Conservation (phyloP, 2,329 filamentous ascomycete genomes). For the Aspergillus sergii region DNA sequence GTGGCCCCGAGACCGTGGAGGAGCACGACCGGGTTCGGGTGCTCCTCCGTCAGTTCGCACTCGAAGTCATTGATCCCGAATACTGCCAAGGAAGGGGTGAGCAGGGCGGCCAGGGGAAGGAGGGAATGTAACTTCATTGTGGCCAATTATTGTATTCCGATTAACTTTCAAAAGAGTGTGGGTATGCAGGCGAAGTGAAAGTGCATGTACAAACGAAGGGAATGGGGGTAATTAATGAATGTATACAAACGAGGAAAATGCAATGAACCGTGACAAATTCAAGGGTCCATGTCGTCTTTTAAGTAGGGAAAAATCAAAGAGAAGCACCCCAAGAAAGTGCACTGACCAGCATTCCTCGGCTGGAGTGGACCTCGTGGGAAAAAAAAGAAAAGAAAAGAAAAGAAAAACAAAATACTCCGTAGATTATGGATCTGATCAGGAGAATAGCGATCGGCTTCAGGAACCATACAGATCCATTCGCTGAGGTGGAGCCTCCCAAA, state of each 20-base stretch:
- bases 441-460: not conserved
- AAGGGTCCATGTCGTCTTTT: not conserved
- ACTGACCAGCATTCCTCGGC: not conserved
- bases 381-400: no score
- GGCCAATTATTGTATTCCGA: not conserved
- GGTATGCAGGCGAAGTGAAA: no score
- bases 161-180: no score
- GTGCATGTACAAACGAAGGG: not conserved
- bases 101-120: constrained; percentile 13
- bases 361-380: not conserved
- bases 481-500: not conserved
- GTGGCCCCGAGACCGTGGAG: constrained; percentile 43
- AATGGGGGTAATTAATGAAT: not conserved
- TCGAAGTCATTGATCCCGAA: constrained; percentile 37
- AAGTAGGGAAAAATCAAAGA: not conserved
- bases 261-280: not conserved
- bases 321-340: not conserved
- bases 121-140: constrained; percentile 10
- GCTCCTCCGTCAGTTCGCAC: constrained; percentile 27
- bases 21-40: constrained; percentile 38
- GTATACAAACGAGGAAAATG: not conserved
- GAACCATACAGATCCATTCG: not conserved
- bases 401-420: not conserved
- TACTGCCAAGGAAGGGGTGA: constrained; percentile 19
- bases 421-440: not conserved